Evolutionary conservation across 129 eudicot genomes (phyloP).

Genomic region (Flaveria robusta): DNA sequence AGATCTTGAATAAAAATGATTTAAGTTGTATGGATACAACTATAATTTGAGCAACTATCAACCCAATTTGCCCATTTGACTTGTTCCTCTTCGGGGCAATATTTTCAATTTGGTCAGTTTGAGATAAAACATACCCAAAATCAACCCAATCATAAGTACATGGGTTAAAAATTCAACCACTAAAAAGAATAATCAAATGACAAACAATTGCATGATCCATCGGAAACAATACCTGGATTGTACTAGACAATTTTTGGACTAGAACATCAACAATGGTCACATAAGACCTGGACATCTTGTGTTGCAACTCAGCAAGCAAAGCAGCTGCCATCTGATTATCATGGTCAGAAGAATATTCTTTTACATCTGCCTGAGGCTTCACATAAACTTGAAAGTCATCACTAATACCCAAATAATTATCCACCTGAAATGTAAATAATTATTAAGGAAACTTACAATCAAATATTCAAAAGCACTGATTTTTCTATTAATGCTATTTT

Average conservation of each 20-base stretch:
- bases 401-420: conserved; percentile 70
- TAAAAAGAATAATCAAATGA: background rate
- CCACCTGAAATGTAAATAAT: conserved; percentile 51
- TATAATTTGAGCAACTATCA: background rate
- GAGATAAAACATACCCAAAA: background rate
- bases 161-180: background rate
- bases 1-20: background rate
- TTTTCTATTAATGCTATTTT: background rate
- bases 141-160: background rate
- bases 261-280: conserved; percentile 49
- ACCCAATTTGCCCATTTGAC: background rate
- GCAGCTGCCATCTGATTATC: conserved; percentile 68
- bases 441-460: background rate
- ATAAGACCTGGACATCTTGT: conserved; percentile 52
- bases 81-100: background rate
- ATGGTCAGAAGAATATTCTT: conserved; percentile 58
- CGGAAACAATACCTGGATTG: conserved; percentile 52
- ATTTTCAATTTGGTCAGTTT: background rate
- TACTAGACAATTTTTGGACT: conserved; percentile 55
- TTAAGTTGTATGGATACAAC: background rate
- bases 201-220: background rate
- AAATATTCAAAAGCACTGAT: background rate
- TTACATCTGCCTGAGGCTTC: conserved; percentile 61
- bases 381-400: conserved; percentile 79
- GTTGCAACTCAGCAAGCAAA: conserved; percentile 48